phyloP scores from a whole-genome alignment of 805 yeast genomes.

The Myxozyma neotropica region DNA sequence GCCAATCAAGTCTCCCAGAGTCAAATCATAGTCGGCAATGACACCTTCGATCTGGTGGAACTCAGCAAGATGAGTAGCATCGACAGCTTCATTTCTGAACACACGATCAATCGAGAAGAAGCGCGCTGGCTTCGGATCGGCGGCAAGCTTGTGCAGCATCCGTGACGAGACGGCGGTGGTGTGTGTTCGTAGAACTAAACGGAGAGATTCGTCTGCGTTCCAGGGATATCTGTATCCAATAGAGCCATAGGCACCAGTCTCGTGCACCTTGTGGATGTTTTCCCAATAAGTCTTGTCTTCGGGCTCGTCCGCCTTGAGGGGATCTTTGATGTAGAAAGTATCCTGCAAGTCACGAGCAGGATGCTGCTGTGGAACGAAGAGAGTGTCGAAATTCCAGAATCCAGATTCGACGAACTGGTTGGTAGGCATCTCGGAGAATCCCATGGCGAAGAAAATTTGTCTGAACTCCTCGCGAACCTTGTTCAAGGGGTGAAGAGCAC shows the following conservation, averaged over 20 bases:
- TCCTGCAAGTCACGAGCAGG: constrained; percentile 99
- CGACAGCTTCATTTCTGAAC: constrained; percentile 99
- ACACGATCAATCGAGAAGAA: constrained; percentile 96
- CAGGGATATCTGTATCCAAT: constrained; percentile 98
- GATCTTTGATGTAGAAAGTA: constrained; percentile 96
- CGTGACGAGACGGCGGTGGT: constrained; percentile 92
- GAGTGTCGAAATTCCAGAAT: constrained; percentile 98
- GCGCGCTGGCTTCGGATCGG: constrained; percentile 66
- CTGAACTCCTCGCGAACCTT: constrained; percentile 98
- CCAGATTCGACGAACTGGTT: constrained; percentile 98
- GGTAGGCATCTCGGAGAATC: constrained; percentile 98
- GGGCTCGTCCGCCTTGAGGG: constrained; percentile 77
- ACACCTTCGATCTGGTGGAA: constrained; percentile 99
- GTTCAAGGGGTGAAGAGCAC: constrained; percentile 95
- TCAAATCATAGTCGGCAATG: constrained; percentile 90
- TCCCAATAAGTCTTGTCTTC: constrained; percentile 77
- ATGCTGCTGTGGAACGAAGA: constrained; percentile 98
- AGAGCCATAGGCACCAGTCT: constrained; percentile 88
- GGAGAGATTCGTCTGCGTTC: constrained; percentile 87
- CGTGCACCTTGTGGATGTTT: constrained; percentile 80
- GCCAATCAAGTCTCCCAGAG: constrained; percentile 94
- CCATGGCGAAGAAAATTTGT: constrained; percentile 96
- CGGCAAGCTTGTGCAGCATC: constrained; percentile 83
- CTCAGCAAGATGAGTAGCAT: constrained; percentile 98
- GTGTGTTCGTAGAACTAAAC: constrained; percentile 94